Base-by-base conservation (phyloP, 2,329 filamentous ascomycete genomes). In the Aaosphaeria arxii region DNA sequence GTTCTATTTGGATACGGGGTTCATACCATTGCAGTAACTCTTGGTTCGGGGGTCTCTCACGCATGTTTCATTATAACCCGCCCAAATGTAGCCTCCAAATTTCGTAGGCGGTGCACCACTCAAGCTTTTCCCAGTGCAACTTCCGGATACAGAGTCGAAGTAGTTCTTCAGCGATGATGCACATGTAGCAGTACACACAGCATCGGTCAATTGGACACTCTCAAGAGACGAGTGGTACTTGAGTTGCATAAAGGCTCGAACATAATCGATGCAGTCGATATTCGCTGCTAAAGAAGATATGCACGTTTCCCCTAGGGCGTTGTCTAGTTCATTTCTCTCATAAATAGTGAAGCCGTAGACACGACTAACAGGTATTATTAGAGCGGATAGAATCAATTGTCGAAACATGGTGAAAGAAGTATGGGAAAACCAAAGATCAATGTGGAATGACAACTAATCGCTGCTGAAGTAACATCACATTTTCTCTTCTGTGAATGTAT, bases 1-100 rank as follows among this genome's bases (percentile, higher is more conserved):
- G 9, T 11, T 11, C 9, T 36, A 2, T 36, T 13, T 11, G 9
- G 33, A 36, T 9, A 13, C 9, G 13, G 9, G 9, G 9, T 11
- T 11, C 33, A 9, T 36, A 36, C 47, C 44, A 31, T 49, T 49
- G n/a, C 47, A 49, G 35, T 49, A 49, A 11, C 38, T 35, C 7
- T 43, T 44, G 30, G 47, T 44, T 24, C 41, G 38, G 11, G 47
- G 47, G 43, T 46, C 43, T 28, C 43, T 46, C 1, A 49, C 43
- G 13, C 47, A 49, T 32, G 47, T 49, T 39, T 49, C 47, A 30
- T 49, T 49, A 38, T 38, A 49, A 5, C 47, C 47, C 29, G 47
- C 47, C 47, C 47, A 49, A 38, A 49, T 49, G 32, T 49, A 49
- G 29, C 47, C 47, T 4, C 47, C 47, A 43, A 42, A 49, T 29